Conservation (phyloP, 2,329 filamentous ascomycete genomes). For the Bertia moriformis region DNA sequence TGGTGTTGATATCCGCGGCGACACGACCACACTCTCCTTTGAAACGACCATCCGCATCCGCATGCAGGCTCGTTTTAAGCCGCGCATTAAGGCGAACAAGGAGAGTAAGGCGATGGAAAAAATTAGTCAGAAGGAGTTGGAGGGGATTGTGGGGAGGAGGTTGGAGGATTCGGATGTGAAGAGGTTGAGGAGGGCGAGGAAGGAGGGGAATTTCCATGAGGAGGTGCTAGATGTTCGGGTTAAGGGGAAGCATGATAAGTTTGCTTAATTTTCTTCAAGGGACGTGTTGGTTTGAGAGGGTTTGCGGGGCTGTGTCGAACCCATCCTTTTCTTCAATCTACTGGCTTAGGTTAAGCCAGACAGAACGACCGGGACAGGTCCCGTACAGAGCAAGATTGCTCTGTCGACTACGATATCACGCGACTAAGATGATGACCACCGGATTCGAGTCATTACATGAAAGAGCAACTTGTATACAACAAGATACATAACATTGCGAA, state of each 20-base stretch:
- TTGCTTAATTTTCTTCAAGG: no score
- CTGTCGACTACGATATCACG: no score
- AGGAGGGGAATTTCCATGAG: slow-evolving; percentile 83
- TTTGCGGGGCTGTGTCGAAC: no score
- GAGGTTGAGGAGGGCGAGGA: slow-evolving; percentile 65
- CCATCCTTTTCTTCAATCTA: no score
- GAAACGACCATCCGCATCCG: slow-evolving; percentile 65
- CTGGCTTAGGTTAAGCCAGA: no score
- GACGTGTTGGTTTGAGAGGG: no score
- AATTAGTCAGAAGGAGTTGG: slow-evolving; percentile 72
- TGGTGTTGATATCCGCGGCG: slow-evolving; percentile 65
- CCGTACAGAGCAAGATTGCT: no score
- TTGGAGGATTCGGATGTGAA: slow-evolving; percentile 78
- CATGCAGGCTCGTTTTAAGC: slow-evolving; percentile 94
- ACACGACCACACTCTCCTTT: slow-evolving; percentile 53
- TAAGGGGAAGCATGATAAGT: slow-evolving; percentile 89
- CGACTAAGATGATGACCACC: no score
- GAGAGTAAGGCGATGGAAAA: slow-evolving; percentile 74
- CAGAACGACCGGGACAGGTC: no score
- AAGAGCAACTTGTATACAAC: no score
- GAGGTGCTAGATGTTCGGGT: slow-evolving; percentile 72
- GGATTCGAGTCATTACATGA: no score
- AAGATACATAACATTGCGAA: no score
- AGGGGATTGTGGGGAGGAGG: slow-evolving; percentile 61
- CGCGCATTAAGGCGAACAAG: slow-evolving; percentile 61